Percentiles rank a stretch among this genome's conserved stretches.
Conservation (phyloP, 768 basidiomycete genomes). For the Paxillus rubicundulus region DNA sequence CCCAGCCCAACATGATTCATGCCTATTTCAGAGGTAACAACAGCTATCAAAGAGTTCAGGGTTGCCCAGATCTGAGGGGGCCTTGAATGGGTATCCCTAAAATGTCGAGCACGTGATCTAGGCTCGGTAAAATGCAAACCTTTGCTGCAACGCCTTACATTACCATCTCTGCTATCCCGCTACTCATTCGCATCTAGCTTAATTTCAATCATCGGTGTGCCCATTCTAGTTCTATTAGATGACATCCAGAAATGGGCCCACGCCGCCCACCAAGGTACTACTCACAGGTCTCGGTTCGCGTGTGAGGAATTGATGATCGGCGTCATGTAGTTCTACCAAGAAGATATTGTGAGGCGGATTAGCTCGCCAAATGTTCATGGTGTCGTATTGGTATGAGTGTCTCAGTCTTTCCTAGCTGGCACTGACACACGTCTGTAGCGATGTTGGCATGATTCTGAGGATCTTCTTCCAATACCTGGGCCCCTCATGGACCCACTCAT, state of each 20-base stretch:
- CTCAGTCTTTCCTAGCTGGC: not conserved
- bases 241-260: constrained; percentile 21
- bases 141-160: not conserved
- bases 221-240: constrained; percentile 15
- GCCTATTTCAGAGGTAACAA: too few species aligned
- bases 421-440: constrained; percentile 46
- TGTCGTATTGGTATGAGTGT: constrained; percentile 59
- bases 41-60: too few species aligned
- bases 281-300: not conserved
- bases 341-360: constrained; percentile 60
- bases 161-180: not conserved
- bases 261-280: constrained; percentile 34
- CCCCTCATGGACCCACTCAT: constrained; percentile 64
- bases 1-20: too few species aligned
- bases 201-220: not conserved
- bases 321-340: constrained; percentile 54
- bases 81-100: not conserved
- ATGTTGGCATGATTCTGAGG: constrained; percentile 88
- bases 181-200: not conserved
- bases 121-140: not conserved
- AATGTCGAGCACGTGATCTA: not conserved
- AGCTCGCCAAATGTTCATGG: constrained; percentile 45
- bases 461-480: constrained; percentile 45
- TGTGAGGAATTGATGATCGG: not conserved
- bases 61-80: too few species aligned